Evolutionary conservation across 257 asterid genomes (phyloP).

Genomic region (Petunia secreta): DNA sequence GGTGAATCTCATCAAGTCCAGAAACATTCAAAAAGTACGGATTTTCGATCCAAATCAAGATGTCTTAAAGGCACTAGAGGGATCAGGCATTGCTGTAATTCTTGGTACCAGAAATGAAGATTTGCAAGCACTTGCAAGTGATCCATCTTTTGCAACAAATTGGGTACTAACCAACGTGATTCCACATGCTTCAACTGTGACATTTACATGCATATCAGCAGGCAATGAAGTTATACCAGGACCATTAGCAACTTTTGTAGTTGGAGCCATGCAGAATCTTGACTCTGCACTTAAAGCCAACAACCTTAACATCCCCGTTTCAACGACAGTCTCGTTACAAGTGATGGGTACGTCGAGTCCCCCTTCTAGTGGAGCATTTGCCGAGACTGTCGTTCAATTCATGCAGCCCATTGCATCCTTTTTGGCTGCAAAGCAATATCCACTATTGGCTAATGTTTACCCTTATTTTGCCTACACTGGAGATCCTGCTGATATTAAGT

Average conservation of each 20-base stretch:
- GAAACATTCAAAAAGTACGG: slow-evolving; percentile 30
- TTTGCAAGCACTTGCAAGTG: slow-evolving; percentile 34
- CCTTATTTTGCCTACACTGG: slow-evolving; percentile 42
- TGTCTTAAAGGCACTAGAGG: slow-evolving; percentile 41
- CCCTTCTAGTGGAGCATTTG: slow-evolving; percentile 40
- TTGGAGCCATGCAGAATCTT: slow-evolving; percentile 46
- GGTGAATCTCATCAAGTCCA: slow-evolving; percentile 30
- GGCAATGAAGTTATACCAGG: slow-evolving; percentile 60
- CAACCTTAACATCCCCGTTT: slow-evolving; percentile 30
- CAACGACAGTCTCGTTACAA: slow-evolving; percentile 38
- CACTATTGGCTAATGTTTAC: slow-evolving; percentile 46
- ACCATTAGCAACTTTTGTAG: slow-evolving; percentile 30
- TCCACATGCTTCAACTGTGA: slow-evolving; percentile 26
- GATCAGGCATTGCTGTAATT: slow-evolving; percentile 35
- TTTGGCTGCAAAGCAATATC: slow-evolving; percentile 28
- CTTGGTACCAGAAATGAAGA: slow-evolving; percentile 43
- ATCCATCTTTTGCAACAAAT: slow-evolving; percentile 30
- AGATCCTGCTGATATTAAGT: slow-evolving; percentile 31
- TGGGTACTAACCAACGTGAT: slow-evolving; percentile 43
- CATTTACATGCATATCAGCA: slow-evolving; percentile 33
- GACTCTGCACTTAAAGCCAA: slow-evolving; percentile 30
- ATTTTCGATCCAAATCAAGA: slow-evolving; percentile 35
- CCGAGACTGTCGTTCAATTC: not conserved
- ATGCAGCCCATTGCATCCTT: slow-evolving; percentile 30
- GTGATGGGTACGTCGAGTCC: slow-evolving; percentile 41